A percentile compares a stretch with the other conserved stretches of the same genome.
These are phyloP conservation scores for Venturia pyrina DNA, from an alignment of 2,329 filamentous ascomycete species.

Conservation along the genomic window DNA sequence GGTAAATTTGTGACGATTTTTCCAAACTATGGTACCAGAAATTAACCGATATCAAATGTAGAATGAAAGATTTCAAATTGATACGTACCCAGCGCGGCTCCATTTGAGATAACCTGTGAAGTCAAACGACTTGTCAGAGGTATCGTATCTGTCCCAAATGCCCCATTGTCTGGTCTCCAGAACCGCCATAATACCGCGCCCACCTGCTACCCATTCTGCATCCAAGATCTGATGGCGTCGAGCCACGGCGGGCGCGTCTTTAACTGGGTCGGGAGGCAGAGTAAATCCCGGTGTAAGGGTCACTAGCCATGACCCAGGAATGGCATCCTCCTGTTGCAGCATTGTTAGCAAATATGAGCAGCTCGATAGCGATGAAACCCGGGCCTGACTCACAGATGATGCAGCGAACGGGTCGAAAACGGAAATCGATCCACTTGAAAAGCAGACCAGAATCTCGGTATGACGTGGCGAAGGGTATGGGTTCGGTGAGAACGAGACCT, in stretches of 20 bases:
- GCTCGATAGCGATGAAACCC: conserved; percentile 8
- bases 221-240: conserved; percentile 39
- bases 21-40: neutral
- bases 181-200: conserved; percentile 36
- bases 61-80: neutral
- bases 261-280: neutral
- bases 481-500: conserved; percentile 44
- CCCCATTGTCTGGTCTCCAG: conserved; percentile 43
- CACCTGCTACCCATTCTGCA: conserved; percentile 37
- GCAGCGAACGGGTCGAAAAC: conserved; percentile 44
- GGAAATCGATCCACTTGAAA: conserved; percentile 45
- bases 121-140: conserved; percentile 23
- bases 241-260: conserved; percentile 21
- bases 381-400: conserved; percentile 7
- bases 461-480: conserved; percentile 43
- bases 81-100: neutral
- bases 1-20: neutral
- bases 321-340: neutral
- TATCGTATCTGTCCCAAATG: conserved; percentile 36
- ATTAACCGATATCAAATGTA: conserved; percentile 21
- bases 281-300: neutral
- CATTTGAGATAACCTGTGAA: conserved; percentile 25
- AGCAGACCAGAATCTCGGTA: conserved; percentile 44
- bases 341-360: conserved; percentile 10
- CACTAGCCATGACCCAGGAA: conserved; percentile 24